phyloP scores from a whole-genome alignment of 2,329 filamentous ascomycete genomes.

The Biscogniauxia marginata region DNA sequence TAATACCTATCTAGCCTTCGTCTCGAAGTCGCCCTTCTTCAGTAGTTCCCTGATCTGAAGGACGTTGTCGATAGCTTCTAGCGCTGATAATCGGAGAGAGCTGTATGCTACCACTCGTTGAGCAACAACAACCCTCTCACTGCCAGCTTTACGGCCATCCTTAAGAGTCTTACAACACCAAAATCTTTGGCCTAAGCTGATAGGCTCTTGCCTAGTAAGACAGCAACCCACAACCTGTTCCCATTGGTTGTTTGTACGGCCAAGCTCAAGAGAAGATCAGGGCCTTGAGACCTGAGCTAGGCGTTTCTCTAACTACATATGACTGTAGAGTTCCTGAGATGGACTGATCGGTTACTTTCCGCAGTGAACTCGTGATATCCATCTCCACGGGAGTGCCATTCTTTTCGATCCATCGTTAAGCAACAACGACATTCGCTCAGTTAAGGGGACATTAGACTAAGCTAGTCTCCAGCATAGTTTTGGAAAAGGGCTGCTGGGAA shows the following conservation, averaged over 20 bases:
- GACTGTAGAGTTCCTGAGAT: constrained; percentile 5
- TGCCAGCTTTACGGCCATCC: constrained; percentile 8
- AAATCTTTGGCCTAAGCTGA: constrained; percentile 9
- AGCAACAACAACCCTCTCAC: constrained; percentile 4
- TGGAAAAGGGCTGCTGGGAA: not conserved
- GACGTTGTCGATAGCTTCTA: not conserved
- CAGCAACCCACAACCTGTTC: constrained; percentile 6
- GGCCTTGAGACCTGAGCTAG: constrained; percentile 9
- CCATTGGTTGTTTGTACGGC: constrained; percentile 12
- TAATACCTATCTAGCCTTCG: constrained; percentile 3
- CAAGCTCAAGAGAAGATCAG: constrained; percentile 9
- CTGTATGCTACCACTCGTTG: constrained; percentile 7
- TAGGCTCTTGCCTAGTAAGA: constrained; percentile 5
- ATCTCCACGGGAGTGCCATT: constrained; percentile 14
- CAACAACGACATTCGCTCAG: not conserved
- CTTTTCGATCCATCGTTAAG: constrained; percentile 12
- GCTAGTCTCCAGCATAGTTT: not conserved
- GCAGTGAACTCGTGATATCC: constrained; percentile 2
- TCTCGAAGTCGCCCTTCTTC: not conserved
- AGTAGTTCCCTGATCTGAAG: not conserved
- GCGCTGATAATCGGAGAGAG: not conserved
- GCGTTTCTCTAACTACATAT: constrained; percentile 11
- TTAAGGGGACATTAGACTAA: not conserved
- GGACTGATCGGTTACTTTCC: constrained; percentile 4
- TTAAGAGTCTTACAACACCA: constrained; percentile 7